Evolutionary conservation across 1,284 basidiomycete species (phyloP), one percentile per base, ranked within the genome.

Genomic region (Cutaneotrichosporon sp.): DNA sequence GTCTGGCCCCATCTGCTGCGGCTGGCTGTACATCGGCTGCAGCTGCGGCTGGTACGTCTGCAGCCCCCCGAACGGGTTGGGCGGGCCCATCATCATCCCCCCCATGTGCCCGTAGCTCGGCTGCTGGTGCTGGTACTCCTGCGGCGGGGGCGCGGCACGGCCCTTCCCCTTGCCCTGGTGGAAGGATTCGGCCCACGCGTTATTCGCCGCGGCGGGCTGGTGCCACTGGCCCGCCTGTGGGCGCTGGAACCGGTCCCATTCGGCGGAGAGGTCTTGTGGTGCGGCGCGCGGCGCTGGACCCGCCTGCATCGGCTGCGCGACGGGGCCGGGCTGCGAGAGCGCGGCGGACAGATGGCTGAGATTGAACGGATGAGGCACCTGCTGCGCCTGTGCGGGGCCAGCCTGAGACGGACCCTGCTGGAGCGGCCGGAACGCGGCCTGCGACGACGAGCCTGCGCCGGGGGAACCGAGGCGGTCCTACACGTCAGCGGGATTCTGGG

Each of bases 341-440:
- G 70, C 68, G 11, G 65, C 59, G 9, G 68, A 67, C 7, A 74
- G 59, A 43, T 70, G 67, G 20, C 68, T 70, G 16, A 74, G 62
- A 56, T 74, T 71, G 66, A 74, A 74, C 4, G 71, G 70, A 43
- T 70, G 70, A 6, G 67, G 54, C 25, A 55, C 53, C 45, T 52
- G 51, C 39, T 42, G 27, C 33, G 42, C 51, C 45, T 52, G 45
- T 10, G 27, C 22, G 24, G 52, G 49, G 35, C 37, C 51, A 31
- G 33, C 49, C 14, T 56, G 53, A 11, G 50, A 22, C 4, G 57
- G 52, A 4, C 49, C 34, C 27, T 32, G 14, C 7, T 37, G 34
- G 17, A 51, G 31, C 1, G 50, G 50, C 29, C 57, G 59, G 54
- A 57, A 57, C 5, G 59, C 53, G 9, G 49, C 45, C 32, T 57